Evolutionary conservation across 2,329 filamentous ascomycete species (phyloP), one percentile per base, ranked within the genome.

Genomic region (Ploettnerulaceae sp.): DNA sequence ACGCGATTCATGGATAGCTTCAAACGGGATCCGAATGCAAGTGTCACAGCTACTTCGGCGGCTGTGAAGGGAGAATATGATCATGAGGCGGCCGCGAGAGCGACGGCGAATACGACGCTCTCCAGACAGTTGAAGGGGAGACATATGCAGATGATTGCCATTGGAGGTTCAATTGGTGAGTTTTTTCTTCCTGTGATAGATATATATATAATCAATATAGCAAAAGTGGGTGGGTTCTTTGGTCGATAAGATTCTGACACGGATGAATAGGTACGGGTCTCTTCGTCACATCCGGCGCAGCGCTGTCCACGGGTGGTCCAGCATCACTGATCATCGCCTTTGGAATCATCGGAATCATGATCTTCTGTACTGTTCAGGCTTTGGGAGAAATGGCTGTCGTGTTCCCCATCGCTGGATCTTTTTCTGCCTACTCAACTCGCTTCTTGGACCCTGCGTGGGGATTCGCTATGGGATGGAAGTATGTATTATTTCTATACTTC

Each of bases 371-470:
- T 1, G 86, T 94, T 24, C 89, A 96, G 61, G 89, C 89, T 0
- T 74, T 96, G 22, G 91, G 90, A 54, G 91, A 97, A 66, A 78
- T 97, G 66, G 88, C 90, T 18, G 89, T 95, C 18, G 70, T 89
- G n/a, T 96, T 90, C 59, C 90, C 90, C 2, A 84, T 96, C 18
- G 85, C 89, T 15, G 91, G 90, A 46, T 93, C 89, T 8, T 96
- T 96, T 64, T 87, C 88, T 1, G 82, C 88, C 5, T 96, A 90
- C 69, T 91, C 89, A n/a, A 95, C 89, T 18, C 81, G 91, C 7
- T 96, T 96, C 60, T 67, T 96, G 8, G 89, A 96, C 61, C 90
- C 90, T 1, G 89, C 90, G 0, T 95, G 88, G 89, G 89, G 89
- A 0, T 94, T 95, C 60, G 87, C 89, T 38, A 93, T 95, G 86